Percentiles rank a stretch among this genome's conserved stretches.
phyloP scores from a whole-genome alignment of 805 yeast genomes.

The Saturnispora zaruensis region DNA sequence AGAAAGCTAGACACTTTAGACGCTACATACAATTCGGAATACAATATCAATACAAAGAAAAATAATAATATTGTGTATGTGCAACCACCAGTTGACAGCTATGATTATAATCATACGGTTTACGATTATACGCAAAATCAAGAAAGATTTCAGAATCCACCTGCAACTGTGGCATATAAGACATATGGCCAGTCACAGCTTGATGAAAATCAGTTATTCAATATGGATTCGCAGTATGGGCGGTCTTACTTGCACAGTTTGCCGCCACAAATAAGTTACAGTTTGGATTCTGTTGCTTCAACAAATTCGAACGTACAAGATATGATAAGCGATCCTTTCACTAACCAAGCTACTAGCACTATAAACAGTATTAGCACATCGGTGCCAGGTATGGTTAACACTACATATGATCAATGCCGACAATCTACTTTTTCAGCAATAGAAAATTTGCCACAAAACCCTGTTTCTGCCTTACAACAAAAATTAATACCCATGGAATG shows the following conservation, averaged over 20 bases:
- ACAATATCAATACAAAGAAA: background rate
- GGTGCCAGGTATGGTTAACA: background rate
- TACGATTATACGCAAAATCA: background rate
- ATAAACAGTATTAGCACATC: background rate
- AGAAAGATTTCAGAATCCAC: background rate
- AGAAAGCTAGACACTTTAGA: background rate
- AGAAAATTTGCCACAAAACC: background rate
- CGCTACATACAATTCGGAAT: background rate
- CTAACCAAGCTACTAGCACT: background rate
- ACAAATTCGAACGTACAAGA: background rate
- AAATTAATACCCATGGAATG: background rate
- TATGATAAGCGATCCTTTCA: background rate
- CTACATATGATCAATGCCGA: background rate
- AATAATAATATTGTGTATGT: background rate
- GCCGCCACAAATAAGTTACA: background rate
- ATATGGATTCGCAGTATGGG: background rate
- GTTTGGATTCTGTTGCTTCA: background rate
- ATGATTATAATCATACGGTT: background rate
- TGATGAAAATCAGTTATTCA: background rate
- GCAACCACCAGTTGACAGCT: background rate
- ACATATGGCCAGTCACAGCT: background rate
- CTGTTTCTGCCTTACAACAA: no score
- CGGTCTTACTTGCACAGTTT: background rate
- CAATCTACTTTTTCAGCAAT: background rate
- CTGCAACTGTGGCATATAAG: background rate